Evolutionary conservation across 2,329 filamentous ascomycete genomes (phyloP), one percentile per base, ranked within the genome.

Genomic region (Huntiella omanensis): DNA sequence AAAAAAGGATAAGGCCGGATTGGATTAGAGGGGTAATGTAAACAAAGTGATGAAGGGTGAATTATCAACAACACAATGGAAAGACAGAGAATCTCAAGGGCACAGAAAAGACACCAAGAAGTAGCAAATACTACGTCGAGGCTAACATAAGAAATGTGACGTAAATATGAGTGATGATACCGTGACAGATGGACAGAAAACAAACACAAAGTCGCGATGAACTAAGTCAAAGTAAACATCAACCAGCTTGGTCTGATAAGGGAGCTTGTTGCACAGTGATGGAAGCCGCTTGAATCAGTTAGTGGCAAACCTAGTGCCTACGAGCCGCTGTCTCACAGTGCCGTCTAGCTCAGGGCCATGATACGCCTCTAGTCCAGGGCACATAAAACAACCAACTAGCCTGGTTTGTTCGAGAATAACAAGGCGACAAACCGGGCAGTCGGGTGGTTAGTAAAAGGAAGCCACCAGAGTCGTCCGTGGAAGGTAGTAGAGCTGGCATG

Each of bases 161-260:
- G 7, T 40, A 22, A 17, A 40, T 12, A 40, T 16, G 38, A 40
- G 22, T 12, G 22, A 11, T 6, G 38, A 16, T 15, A 40, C 11
- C 16, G n/a, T 22, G 12, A 15, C 6, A 22, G 11, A 19, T 40
- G n/a, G 16, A 15, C 22, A 15, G 38, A 40, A n/a, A 40, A 28
- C 22, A 28, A 28, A 28, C 22, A 43, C 33, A 17, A 43, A 34
- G 22, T 43, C 40, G 40, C 40, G 40, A 43, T 34, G 32, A 17
- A 28, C 22, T 10, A 28, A 43, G n/a, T 19, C n/a, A 43, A 34
- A 43, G 32, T 43, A 43, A 43, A 43, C 32, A 43, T 12, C 33
- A 28, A 17, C n/a, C 40, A 17, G 13, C 32, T 40, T 39, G 19
- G 35, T 40, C 36, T 46, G 19, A 39, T 39, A 35, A 40, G 37